phyloP scores from a whole-genome alignment of 305 asterid genomes.

The Fraxinus dipetala region DNA sequence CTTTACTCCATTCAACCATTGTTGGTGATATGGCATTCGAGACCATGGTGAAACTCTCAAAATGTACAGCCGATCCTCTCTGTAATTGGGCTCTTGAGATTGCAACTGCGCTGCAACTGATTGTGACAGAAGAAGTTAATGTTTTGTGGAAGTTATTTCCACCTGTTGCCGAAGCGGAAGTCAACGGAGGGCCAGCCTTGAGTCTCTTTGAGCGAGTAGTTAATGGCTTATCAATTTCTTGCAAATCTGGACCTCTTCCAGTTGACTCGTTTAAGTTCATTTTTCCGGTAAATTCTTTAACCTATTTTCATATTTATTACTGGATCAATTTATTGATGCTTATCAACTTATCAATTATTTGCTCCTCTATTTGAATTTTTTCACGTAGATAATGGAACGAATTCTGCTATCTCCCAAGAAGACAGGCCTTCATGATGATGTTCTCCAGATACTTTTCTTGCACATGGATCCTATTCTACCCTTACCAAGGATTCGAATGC shows the following conservation, averaged over 20 bases:
- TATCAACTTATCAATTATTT: slow-evolving; percentile 1
- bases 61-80: slow-evolving; percentile 79
- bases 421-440: slow-evolving; percentile 87
- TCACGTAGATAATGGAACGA: slow-evolving; percentile 75
- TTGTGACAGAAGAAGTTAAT: slow-evolving; percentile 57
- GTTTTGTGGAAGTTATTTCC: slow-evolving; percentile 68
- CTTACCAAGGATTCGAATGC: slow-evolving; percentile 89
- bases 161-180: slow-evolving; percentile 58
- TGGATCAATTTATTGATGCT: slow-evolving; percentile 16
- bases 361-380: slow-evolving; percentile 18
- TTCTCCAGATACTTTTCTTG: slow-evolving; percentile 84
- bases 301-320: background rate
- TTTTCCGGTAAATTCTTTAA: slow-evolving; percentile 65
- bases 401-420: slow-evolving; percentile 81
- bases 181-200: slow-evolving; percentile 51
- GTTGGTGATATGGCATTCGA: slow-evolving; percentile 90
- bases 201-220: slow-evolving; percentile 85
- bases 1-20: slow-evolving; percentile 73
- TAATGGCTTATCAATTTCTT: slow-evolving; percentile 73
- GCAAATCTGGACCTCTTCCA: slow-evolving; percentile 94
- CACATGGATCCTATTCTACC: slow-evolving; percentile 96
- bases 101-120: slow-evolving; percentile 85
- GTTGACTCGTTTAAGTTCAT: slow-evolving; percentile 92
- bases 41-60: slow-evolving; percentile 83
- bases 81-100: slow-evolving; percentile 96